These are phyloP conservation scores for Coniosporium apollinis DNA, from an alignment of 495 filamentous ascomycete genomes.

Conservation along the genomic window DNA sequence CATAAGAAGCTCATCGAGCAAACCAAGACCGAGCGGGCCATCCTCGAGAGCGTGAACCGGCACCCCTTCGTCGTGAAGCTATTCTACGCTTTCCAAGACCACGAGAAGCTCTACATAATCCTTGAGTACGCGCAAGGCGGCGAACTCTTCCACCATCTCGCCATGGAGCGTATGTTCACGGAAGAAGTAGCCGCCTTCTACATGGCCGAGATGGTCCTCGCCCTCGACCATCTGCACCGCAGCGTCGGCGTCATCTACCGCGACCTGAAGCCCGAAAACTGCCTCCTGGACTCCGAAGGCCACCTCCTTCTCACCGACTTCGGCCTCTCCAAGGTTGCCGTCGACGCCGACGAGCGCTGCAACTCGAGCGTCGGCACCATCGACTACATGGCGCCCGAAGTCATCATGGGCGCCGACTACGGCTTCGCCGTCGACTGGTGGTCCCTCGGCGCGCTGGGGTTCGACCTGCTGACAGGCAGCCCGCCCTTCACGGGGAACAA, in stretches of 20 bases:
- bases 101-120: slow-evolving; percentile 92
- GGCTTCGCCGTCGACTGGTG: slow-evolving; percentile 96
- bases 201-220: slow-evolving; percentile 94
- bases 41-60: slow-evolving; percentile 85
- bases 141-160: slow-evolving; percentile 82
- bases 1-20: slow-evolving; percentile 91
- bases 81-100: slow-evolving; percentile 96
- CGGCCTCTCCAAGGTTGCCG: slow-evolving; percentile 86
- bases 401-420: slow-evolving; percentile 69
- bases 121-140: slow-evolving; percentile 97
- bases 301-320: slow-evolving; percentile 95
- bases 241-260: slow-evolving; percentile 89
- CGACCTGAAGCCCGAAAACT: slow-evolving; percentile 96
- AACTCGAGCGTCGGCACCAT: slow-evolving; percentile 81
- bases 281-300: slow-evolving; percentile 76
- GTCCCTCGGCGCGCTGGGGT: slow-evolving; percentile 85
- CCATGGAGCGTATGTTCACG: slow-evolving; percentile 77
- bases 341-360: slow-evolving; percentile 56
- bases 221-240: slow-evolving; percentile 80
- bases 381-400: slow-evolving; percentile 97
- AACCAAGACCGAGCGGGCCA: slow-evolving; percentile 86
- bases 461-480: slow-evolving; percentile 76
- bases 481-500: slow-evolving; percentile 85
- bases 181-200: slow-evolving; percentile 85
- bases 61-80: slow-evolving; percentile 96